Conservation (phyloP, 331 rosid species). For the Prunus yedoensis region DNA sequence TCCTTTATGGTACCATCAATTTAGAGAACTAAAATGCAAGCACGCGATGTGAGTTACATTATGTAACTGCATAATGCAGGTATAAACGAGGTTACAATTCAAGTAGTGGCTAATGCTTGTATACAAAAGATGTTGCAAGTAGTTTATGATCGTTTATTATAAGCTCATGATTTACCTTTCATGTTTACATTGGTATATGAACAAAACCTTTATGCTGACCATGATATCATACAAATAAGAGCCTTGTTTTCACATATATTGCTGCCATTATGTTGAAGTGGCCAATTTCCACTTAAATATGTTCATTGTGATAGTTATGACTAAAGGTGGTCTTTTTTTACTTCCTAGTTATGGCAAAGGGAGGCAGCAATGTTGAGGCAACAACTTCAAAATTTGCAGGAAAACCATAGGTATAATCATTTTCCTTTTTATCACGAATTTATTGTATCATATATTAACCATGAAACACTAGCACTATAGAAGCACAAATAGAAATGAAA, state of each 20-base stretch:
- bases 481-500: neutral
- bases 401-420: conserved; percentile 67
- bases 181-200: neutral
- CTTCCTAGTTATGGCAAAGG: conserved; percentile 85
- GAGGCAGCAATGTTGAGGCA: conserved; percentile 84
- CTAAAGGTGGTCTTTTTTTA: conserved; percentile 21
- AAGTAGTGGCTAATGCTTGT: neutral
- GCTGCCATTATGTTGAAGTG: neutral
- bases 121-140: neutral
- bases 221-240: neutral
- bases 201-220: neutral
- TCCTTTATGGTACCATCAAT: no score
- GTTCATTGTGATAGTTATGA: conserved; percentile 1
- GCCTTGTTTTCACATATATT: neutral
- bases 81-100: neutral
- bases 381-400: conserved; percentile 79
- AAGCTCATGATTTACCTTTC: neutral
- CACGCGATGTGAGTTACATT: neutral
- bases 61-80: neutral
- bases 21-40: no score
- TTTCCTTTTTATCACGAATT: neutral
- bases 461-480: neutral
- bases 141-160: neutral
- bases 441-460: neutral
- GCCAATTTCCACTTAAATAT: neutral